Conservation (phyloP, 1,139 yeast genomes). For the Ogataea hybrid region DNA sequence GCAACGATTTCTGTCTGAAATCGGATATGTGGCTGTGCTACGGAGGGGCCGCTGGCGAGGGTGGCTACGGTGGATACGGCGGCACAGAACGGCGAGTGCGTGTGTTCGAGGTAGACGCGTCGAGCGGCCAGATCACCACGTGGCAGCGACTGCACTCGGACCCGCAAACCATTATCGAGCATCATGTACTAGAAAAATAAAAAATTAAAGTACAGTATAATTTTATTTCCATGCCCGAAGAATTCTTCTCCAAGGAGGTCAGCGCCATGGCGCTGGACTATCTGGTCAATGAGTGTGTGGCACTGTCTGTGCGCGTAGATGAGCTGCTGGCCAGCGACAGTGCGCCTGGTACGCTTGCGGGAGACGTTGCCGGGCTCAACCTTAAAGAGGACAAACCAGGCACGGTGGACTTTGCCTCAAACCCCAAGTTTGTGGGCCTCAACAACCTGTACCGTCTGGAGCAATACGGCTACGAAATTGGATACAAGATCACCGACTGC, state of each 20-base stretch:
- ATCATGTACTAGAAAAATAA: constrained; percentile 49
- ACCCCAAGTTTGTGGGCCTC: constrained; percentile 41
- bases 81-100: constrained; percentile 78
- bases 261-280: constrained; percentile 53
- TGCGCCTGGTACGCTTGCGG: constrained; percentile 3
- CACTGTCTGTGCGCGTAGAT: constrained; percentile 62
- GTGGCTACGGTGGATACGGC: constrained; percentile 92
- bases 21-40: constrained; percentile 79
- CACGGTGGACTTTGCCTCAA: constrained; percentile 37
- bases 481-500: constrained; percentile 70
- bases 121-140: constrained; percentile 50
- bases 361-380: constrained; percentile 12
- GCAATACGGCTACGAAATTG: constrained; percentile 70
- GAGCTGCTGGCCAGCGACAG: constrained; percentile 30
- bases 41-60: constrained; percentile 93
- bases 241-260: constrained; percentile 34
- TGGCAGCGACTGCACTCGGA: constrained; percentile 70
- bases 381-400: constrained; percentile 31
- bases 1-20: constrained; percentile 80
- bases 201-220: background rate
- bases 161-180: constrained; percentile 52
- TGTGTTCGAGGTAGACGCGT: constrained; percentile 61
- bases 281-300: constrained; percentile 72
- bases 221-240: constrained; percentile 10
- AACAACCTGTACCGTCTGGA: constrained; percentile 63